Evolutionary conservation across 2,329 filamentous ascomycete genomes (phyloP).

Genomic region (Davidsoniella australis): DNA sequence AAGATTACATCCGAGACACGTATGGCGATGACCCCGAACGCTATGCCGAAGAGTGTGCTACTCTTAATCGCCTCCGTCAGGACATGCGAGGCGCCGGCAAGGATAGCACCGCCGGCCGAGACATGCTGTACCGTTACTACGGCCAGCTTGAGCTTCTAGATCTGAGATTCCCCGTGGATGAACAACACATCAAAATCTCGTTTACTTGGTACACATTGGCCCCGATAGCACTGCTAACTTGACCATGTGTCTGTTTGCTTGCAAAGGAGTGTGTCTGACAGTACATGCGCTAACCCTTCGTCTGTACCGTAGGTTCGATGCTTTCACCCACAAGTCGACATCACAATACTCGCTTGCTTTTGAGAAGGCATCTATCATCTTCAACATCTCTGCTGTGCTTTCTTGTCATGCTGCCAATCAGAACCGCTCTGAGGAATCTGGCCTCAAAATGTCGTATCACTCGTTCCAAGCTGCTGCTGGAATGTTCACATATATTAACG

Average conservation of each 20-base stretch:
- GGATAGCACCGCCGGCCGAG: slow-evolving; percentile 83
- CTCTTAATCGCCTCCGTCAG: slow-evolving; percentile 85
- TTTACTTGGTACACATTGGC: slow-evolving; percentile 68
- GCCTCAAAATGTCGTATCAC: slow-evolving; percentile 91
- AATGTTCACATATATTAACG: slow-evolving; percentile 99
- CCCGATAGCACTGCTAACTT: background rate
- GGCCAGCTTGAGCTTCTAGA: slow-evolving; percentile 91
- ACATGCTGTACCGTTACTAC: slow-evolving; percentile 93
- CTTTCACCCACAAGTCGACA: slow-evolving; percentile 97
- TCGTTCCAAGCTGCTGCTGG: slow-evolving; percentile 95
- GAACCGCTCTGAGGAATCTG: slow-evolving; percentile 77
- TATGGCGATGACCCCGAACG: slow-evolving; percentile 95
- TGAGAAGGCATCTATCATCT: slow-evolving; percentile 97
- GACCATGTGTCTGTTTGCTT: background rate
- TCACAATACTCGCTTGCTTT: slow-evolving; percentile 92
- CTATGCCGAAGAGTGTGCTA: slow-evolving; percentile 88
- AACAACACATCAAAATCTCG: slow-evolving; percentile 97
- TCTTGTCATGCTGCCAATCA: slow-evolving; percentile 92
- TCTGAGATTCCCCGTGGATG: slow-evolving; percentile 87
- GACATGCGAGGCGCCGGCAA: slow-evolving; percentile 96
- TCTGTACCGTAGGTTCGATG: slow-evolving; percentile 60
- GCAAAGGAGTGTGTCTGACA: background rate
- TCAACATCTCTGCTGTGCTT: slow-evolving; percentile 94
- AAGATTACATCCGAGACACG: slow-evolving; percentile 79
- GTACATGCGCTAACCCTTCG: slow-evolving; percentile 9